Percentiles rank a stretch among this genome's conserved stretches.
Conservation (phyloP, 2,329 filamentous ascomycete genomes). For the Botrytis deweyae region DNA sequence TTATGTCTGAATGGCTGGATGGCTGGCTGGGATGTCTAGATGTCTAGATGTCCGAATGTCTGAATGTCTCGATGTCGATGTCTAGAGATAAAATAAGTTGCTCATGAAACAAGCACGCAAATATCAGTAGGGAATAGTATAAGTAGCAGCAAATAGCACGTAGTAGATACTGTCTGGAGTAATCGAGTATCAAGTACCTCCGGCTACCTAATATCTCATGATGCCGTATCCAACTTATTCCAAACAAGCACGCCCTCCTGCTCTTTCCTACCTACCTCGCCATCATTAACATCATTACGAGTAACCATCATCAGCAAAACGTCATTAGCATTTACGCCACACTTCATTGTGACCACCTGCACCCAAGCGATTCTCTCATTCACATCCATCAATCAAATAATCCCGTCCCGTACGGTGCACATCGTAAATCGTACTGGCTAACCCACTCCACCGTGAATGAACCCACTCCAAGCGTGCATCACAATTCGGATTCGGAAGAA, state of each 20-base stretch:
- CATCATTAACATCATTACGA: no score
- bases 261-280: no score
- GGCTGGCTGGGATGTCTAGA: no score
- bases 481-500: background rate
- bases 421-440: background rate
- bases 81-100: no score
- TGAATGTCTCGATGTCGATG: no score
- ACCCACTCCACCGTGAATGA: background rate
- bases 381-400: background rate
- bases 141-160: background rate
- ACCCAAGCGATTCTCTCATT: background rate
- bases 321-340: conserved; percentile 1
- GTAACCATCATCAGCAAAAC: background rate
- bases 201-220: background rate
- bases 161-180: background rate
- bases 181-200: background rate
- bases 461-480: conserved; percentile 5
- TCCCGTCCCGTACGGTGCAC: background rate
- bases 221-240: background rate
- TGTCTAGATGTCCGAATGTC: no score
- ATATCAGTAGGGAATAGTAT: background rate
- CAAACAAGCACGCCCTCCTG: background rate
- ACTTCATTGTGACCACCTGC: background rate
- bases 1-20: background rate
- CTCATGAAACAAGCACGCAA: background rate